Evolutionary conservation across 2,329 filamentous ascomycete species (phyloP), one percentile per base, ranked within the genome.

Genomic region (Aspergillus neotritici): DNA sequence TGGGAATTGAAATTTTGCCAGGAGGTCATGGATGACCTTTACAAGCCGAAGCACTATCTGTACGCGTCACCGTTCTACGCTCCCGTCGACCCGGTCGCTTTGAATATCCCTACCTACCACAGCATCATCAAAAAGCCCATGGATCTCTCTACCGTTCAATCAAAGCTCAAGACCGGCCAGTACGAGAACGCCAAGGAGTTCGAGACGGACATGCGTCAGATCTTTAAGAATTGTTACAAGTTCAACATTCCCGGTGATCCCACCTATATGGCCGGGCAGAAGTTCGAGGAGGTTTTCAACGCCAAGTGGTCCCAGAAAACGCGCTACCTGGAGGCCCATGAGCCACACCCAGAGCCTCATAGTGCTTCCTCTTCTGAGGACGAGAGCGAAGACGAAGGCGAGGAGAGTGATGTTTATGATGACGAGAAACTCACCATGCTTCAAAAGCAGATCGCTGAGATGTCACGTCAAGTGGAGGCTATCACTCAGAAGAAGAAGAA

Each of bases 41-140:
- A 83, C 65, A 86, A 88, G 62, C 68, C 77, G 1, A 90, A 87
- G 63, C 78, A 96, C 61, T 75, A 73, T 43, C 61, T 69, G 2
- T 71, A 83, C 52, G 87, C 87, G 34, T 76, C 77, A 43, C 83
- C 86, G 46, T 98, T 98, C 70, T 71, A 87, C 56, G 71, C 78
- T 6, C 86, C 93, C 0, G 93, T 98, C 14, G 93, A 98, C 62
- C 89, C 93, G 0, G 90, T 97, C 30, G 91, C 90, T 0, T 73
- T 97, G 41, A 89, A 91, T 62, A 96, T 97, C 47, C 93, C 93
- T 1, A 84, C 85, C 16, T 98, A 98, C 63, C 87, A 93, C 64
- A 88, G 85, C 58, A 75, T 97, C 49, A 89, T 98, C 70, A 97
- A 95, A 74, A 88, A 90, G 63, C 93, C 93, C 0, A 98, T 97